phyloP scores from a whole-genome alignment of 176 grass and related monocot genomes.

The Musa itinerans region DNA sequence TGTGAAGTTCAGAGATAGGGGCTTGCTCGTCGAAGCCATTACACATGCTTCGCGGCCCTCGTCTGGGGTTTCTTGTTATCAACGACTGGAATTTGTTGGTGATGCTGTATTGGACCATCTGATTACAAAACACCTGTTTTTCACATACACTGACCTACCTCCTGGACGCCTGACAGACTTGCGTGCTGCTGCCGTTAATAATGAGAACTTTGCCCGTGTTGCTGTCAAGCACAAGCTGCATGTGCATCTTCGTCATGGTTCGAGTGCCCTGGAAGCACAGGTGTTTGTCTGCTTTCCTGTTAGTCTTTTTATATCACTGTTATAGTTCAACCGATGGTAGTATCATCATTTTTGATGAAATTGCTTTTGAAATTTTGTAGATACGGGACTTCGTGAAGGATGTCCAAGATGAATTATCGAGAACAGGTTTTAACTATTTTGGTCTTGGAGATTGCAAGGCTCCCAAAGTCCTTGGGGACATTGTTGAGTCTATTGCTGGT shows the following conservation, averaged over 20 bases:
- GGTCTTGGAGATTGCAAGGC: constrained; percentile 94
- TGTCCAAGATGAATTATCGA: constrained; percentile 70
- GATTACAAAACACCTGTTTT: constrained; percentile 83
- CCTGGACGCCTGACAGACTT: constrained; percentile 89
- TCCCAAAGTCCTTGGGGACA: constrained; percentile 95
- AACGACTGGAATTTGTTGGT: constrained; percentile 93
- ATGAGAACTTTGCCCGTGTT: constrained; percentile 96
- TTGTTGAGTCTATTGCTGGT: constrained; percentile 90
- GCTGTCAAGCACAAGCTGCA: constrained; percentile 86
- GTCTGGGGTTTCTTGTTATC: constrained; percentile 96
- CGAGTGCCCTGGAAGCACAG: constrained; percentile 87
- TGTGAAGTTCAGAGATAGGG: constrained; percentile 66
- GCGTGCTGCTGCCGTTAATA: constrained; percentile 93
- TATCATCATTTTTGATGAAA: constrained; percentile 12
- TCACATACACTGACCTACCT: constrained; percentile 89
- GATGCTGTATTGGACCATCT: constrained; percentile 98
- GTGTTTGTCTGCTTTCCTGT: constrained; percentile 29
- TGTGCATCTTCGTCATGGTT: constrained; percentile 86
- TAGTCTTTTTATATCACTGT: constrained; percentile 7
- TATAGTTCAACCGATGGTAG: not conserved
- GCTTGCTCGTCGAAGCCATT: constrained; percentile 82
- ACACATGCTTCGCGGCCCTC: constrained; percentile 91
- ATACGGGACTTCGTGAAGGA: constrained; percentile 98
- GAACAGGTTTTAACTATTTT: constrained; percentile 93
- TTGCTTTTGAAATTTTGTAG: constrained; percentile 29